Conservation (phyloP, 176 grass and related monocot genomes). For the Tillandsia fasciculata region DNA sequence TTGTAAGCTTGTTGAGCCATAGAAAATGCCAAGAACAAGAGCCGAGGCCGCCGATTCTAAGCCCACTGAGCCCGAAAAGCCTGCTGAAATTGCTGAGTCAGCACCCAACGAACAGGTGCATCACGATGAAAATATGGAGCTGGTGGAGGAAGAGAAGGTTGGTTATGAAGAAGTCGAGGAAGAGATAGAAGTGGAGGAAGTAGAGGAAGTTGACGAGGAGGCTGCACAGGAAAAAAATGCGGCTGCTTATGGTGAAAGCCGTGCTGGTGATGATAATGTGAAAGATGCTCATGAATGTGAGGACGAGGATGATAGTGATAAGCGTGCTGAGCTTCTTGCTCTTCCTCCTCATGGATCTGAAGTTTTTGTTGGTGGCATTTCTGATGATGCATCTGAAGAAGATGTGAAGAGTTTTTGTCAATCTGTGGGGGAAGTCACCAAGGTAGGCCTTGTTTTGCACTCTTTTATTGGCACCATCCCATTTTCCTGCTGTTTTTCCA, state of each 20-base stretch:
- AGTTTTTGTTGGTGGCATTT: slow-evolving; percentile 60
- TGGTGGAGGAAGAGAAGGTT: slow-evolving; percentile 24
- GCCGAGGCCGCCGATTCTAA: no score
- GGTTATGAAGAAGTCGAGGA: slow-evolving; percentile 41
- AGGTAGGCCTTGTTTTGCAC: slow-evolving; percentile 45
- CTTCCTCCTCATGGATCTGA: slow-evolving; percentile 90
- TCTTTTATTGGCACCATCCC: neutral
- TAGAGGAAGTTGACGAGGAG: slow-evolving; percentile 55
- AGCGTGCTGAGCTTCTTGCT: slow-evolving; percentile 59
- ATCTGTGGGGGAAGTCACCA: slow-evolving; percentile 57
- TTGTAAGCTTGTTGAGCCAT: neutral
- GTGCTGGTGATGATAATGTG: slow-evolving; percentile 14
- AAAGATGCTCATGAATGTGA: slow-evolving; percentile 4
- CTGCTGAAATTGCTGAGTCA: no score
- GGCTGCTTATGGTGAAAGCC: slow-evolving; percentile 2
- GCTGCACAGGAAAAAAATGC: slow-evolving; percentile 20
- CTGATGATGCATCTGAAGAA: slow-evolving; percentile 52
- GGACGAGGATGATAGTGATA: slow-evolving; percentile 26
- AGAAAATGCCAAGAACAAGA: no score
- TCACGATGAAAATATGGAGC: no score
- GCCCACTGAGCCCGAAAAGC: no score
- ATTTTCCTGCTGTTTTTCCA: neutral
- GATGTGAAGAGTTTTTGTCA: slow-evolving; percentile 65
- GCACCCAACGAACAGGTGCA: no score
- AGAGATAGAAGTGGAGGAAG: slow-evolving; percentile 54